Percentiles rank a stretch among this genome's conserved stretches.
Evolutionary conservation across 805 yeast genomes (phyloP).

Genomic region (Saccharomycopsis sp.): DNA sequence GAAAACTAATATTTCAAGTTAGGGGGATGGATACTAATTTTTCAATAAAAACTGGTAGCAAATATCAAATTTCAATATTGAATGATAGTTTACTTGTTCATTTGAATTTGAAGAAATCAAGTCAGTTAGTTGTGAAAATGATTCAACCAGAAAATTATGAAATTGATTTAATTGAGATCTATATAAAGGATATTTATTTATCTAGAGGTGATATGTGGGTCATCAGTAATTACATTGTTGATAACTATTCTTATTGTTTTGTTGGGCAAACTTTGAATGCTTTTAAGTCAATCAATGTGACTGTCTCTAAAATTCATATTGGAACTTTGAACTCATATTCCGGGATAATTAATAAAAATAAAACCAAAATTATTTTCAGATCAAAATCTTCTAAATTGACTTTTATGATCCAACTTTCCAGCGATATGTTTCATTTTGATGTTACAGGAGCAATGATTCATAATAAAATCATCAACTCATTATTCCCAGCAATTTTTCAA

Average conservation of each 20-base stretch:
- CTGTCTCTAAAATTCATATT: constrained; percentile 49
- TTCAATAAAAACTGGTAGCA: constrained; percentile 24
- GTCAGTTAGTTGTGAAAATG: constrained; percentile 48
- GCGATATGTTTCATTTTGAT: constrained; percentile 98
- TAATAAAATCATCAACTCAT: constrained; percentile 83
- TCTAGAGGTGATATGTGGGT: constrained; percentile 94
- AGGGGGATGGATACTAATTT: constrained; percentile 25
- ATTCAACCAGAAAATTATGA: constrained; percentile 34
- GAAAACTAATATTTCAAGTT: constrained; percentile 35
- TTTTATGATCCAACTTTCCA: constrained; percentile 77
- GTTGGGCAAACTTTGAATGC: constrained; percentile 36
- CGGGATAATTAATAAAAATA: constrained; percentile 55
- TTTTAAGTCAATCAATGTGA: constrained; percentile 50
- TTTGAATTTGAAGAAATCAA: constrained; percentile 57
- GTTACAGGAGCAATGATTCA: constrained; percentile 93
- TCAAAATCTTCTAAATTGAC: constrained; percentile 84
- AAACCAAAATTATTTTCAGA: constrained; percentile 75
- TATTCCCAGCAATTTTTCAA: constrained; percentile 80
- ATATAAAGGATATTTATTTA: constrained; percentile 67
- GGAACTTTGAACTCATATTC: constrained; percentile 64
- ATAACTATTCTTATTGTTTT: constrained; percentile 40
- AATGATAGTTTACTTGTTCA: constrained; percentile 49
- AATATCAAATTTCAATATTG: constrained; percentile 41
- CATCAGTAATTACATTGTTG: constrained; percentile 59
- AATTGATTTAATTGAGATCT: constrained; percentile 75